phyloP scores from a whole-genome alignment of 768 basidiomycete genomes.

The Lepiota venenata region DNA sequence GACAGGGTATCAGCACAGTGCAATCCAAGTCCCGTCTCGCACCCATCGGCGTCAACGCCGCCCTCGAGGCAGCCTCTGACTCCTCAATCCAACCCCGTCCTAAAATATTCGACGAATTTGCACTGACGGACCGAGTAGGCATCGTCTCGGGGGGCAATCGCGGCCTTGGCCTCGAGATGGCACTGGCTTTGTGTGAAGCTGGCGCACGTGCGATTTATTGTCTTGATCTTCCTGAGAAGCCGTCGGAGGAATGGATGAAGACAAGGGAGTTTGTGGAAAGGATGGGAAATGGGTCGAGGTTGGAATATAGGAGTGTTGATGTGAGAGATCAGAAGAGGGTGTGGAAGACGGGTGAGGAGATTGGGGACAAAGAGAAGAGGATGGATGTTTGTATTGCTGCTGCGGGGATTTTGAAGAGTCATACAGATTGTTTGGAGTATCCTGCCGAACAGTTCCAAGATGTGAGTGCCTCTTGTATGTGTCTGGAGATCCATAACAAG shows the following conservation, averaged over 20 bases:
- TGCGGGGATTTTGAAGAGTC: slow-evolving; percentile 63
- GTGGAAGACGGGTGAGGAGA: slow-evolving; percentile 54
- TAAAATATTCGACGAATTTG: slow-evolving; percentile 61
- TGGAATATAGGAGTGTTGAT: slow-evolving; percentile 64
- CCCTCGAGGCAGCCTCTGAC: slow-evolving; percentile 39
- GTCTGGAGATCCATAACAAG: background rate
- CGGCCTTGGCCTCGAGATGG: slow-evolving; percentile 84
- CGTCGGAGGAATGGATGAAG: slow-evolving; percentile 55
- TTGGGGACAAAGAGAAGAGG: slow-evolving; percentile 64
- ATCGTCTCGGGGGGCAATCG: slow-evolving; percentile 64
- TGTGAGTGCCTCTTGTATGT: slow-evolving; percentile 28
- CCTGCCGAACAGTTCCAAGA: slow-evolving; percentile 62
- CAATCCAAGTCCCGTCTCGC: slow-evolving; percentile 53
- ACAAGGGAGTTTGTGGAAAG: slow-evolving; percentile 49
- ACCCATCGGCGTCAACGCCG: slow-evolving; percentile 62
- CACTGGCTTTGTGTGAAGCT: slow-evolving; percentile 67
- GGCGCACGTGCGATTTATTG: slow-evolving; percentile 71
- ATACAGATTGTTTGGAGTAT: slow-evolving; percentile 65
- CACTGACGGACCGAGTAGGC: slow-evolving; percentile 52
- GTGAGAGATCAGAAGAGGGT: slow-evolving; percentile 60
- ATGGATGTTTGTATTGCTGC: slow-evolving; percentile 79
- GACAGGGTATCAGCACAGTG: slow-evolving; percentile 5
- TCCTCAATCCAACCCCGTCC: slow-evolving; percentile 30
- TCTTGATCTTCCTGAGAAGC: slow-evolving; percentile 53
- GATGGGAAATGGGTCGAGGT: slow-evolving; percentile 36